Evolutionary conservation across 2,329 filamentous ascomycete genomes (phyloP).

Genomic region (Didymella exigua): DNA sequence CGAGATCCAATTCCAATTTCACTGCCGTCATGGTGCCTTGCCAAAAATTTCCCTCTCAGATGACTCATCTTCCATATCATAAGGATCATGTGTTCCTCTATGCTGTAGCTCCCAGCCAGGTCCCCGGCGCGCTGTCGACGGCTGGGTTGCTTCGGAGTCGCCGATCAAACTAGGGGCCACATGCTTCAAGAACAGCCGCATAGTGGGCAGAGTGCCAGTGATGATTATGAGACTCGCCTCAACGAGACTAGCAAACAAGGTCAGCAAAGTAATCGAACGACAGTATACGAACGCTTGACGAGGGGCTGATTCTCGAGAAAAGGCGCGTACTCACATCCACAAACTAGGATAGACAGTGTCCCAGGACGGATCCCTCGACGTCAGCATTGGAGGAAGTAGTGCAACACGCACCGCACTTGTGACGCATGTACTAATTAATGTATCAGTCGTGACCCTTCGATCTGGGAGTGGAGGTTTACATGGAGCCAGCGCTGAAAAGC

Average conservation of each 20-base stretch:
- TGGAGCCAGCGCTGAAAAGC: constrained; percentile 19
- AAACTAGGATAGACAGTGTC: constrained; percentile 20
- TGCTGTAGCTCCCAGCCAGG: constrained; percentile 14
- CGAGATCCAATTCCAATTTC: too few species aligned
- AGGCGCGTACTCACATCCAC: constrained; percentile 16
- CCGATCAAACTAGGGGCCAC: constrained; percentile 35
- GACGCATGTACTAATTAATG: constrained; percentile 14
- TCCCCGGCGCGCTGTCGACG: background rate
- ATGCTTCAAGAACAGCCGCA: constrained; percentile 49
- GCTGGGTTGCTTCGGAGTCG: background rate
- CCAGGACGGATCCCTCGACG: constrained; percentile 16
- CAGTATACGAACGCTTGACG: background rate
- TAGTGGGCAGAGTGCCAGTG: constrained; percentile 49
- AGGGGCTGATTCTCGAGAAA: background rate
- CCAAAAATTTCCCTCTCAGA: constrained; percentile 10
- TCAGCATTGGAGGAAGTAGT: constrained; percentile 19
- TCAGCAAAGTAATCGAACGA: background rate
- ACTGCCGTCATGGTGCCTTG: background rate
- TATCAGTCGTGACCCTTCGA: background rate
- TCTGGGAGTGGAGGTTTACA: constrained; percentile 3
- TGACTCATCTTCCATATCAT: constrained; percentile 6
- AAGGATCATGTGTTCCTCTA: constrained; percentile 7
- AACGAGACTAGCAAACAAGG: constrained; percentile 36
- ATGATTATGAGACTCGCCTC: constrained; percentile 51
- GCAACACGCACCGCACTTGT: constrained; percentile 21